phyloP scores from a whole-genome alignment of 768 basidiomycete genomes.

The Suillus plorans region DNA sequence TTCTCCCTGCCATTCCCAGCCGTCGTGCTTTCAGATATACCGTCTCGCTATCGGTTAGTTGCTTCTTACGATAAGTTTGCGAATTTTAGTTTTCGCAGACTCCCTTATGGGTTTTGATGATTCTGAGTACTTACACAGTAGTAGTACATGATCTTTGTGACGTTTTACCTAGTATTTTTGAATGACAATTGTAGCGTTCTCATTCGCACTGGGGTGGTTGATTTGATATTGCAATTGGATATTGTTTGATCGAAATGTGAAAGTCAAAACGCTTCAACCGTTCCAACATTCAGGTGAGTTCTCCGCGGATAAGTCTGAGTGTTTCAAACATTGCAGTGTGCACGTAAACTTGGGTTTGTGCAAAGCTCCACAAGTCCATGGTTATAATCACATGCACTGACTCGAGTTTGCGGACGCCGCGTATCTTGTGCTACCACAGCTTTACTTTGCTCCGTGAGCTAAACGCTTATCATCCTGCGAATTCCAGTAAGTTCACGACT shows the following conservation, averaged over 20 bases:
- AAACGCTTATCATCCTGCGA: not conserved
- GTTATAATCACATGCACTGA: constrained; percentile 1
- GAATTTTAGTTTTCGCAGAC: constrained; percentile 34
- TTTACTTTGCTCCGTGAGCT: not conserved
- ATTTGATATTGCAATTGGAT: constrained; percentile 1
- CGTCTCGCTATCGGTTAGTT: not conserved
- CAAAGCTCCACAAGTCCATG: not conserved
- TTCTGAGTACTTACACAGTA: constrained; percentile 10
- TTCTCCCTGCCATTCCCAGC: not conserved
- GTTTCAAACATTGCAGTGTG: not conserved
- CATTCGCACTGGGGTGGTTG: not conserved
- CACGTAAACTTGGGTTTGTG: not conserved
- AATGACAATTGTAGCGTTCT: constrained; percentile 22
- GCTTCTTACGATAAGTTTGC: constrained; percentile 7
- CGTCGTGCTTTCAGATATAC: not conserved
- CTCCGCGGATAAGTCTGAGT: not conserved
- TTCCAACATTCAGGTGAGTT: not conserved
- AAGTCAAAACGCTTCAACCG: not conserved
- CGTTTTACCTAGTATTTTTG: constrained; percentile 13
- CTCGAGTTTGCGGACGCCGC: not conserved
- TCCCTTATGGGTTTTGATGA: constrained; percentile 19
- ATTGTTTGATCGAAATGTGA: not conserved
- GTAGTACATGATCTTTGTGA: constrained; percentile 1
- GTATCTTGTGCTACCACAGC: not conserved
- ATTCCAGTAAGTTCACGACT: too few relatives aligned